These are phyloP conservation scores for Alternaria brassicae DNA, from an alignment of 2,329 filamentous ascomycete genomes.

Conservation along the genomic window DNA sequence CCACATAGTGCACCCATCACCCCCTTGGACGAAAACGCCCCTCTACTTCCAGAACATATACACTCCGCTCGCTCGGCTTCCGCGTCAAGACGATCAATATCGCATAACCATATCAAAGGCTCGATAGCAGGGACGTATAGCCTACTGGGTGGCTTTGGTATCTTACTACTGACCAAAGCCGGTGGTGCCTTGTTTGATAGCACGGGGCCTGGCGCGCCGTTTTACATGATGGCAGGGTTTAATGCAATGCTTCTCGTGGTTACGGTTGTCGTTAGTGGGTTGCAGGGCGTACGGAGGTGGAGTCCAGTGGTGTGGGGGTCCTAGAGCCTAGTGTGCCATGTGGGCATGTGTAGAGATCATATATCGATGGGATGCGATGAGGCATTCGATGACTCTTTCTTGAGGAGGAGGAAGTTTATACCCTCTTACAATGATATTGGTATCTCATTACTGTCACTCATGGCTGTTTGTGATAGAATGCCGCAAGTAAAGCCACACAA, in stretches of 20 bases:
- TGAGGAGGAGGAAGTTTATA: neutral
- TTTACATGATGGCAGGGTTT: constrained; percentile 92
- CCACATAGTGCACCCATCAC: constrained; percentile 41
- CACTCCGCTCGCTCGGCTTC: constrained; percentile 1
- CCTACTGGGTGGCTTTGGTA: constrained; percentile 86
- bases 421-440: neutral
- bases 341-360: neutral
- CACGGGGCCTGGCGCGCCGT: constrained; percentile 77
- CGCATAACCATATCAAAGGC: constrained; percentile 75
- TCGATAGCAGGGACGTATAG: constrained; percentile 95
- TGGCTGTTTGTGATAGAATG: neutral
- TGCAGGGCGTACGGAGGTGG: constrained; percentile 21
- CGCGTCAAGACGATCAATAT: neutral
- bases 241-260: constrained; percentile 74
- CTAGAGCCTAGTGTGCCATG: neutral
- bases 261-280: constrained; percentile 27
- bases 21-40: constrained; percentile 39
- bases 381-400: neutral
- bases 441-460: neutral
- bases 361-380: neutral
- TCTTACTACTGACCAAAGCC: constrained; percentile 87
- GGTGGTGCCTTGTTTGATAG: constrained; percentile 87
- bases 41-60: constrained; percentile 31
- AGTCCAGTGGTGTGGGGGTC: neutral
- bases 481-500: neutral